phyloP scores from a whole-genome alignment of 495 filamentous ascomycete genomes.

The Neurospora intermedia region DNA sequence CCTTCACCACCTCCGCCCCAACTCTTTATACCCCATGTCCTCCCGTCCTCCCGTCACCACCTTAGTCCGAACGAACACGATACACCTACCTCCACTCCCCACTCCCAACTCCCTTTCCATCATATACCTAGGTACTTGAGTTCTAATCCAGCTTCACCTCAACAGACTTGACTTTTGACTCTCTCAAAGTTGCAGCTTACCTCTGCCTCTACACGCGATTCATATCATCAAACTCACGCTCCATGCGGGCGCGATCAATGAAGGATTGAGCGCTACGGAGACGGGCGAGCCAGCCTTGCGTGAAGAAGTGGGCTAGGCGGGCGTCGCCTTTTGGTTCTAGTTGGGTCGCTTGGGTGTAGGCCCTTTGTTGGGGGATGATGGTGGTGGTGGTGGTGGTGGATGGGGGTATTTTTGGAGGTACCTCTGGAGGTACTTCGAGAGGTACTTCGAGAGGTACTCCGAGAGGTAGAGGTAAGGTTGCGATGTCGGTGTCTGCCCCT shows the following conservation, averaged over 20 bases:
- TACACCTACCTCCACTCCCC: neutral
- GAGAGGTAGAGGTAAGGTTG: too few species aligned
- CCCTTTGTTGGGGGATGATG: too few species aligned
- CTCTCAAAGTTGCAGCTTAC: neutral
- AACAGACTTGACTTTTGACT: too few species aligned
- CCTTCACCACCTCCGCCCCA: too few species aligned
- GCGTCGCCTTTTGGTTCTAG: neutral
- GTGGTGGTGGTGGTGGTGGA: too few species aligned
- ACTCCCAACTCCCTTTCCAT: neutral
- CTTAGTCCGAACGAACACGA: neutral
- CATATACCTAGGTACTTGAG: too few species aligned
- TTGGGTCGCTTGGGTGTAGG: too few species aligned
- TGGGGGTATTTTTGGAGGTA: too few species aligned
- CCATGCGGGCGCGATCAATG: conserved; percentile 12
- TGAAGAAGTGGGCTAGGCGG: conserved; percentile 13
- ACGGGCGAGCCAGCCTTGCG: conserved; percentile 15
- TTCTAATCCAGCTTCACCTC: neutral
- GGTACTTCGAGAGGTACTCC: too few species aligned
- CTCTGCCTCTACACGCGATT: neutral
- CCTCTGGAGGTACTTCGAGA: too few species aligned
- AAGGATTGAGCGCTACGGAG: conserved; percentile 8
- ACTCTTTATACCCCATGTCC: neutral
- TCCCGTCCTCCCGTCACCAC: too few species aligned
- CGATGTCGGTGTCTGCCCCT: too few species aligned
- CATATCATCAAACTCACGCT: conserved; percentile 7